Base-by-base conservation (phyloP, 2,329 filamentous ascomycete genomes). In the Hypoxylon sp. region DNA sequence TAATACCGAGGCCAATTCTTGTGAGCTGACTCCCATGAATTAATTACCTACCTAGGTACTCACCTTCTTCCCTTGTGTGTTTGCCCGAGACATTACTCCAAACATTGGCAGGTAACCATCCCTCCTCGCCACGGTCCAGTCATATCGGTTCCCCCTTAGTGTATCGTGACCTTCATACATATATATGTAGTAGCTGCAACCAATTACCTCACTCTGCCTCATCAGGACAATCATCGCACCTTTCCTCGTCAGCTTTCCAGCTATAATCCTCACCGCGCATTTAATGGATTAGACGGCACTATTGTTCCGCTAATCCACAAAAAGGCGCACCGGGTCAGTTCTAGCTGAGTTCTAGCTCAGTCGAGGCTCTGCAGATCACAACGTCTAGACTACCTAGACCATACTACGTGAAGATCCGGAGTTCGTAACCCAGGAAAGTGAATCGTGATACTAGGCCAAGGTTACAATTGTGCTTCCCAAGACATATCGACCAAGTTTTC, bases 351-450 rank as follows among this genome's bases (percentile, higher is more conserved):
- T 68, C 72, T 67, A 64, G 69, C 51, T 71, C 53, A 63, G 57
- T 74, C 70, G 67, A 71, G 71, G 65, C 71, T 71, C 63, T 58
- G 70, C 57, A 50, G 70, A 71, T 73, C 72, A 59, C 70, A 13
- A 50, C 68, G 33, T 68, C 68, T 65, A 63, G 52, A 67, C 64
- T 67, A 54, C n/a, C 6, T 53, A 24, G 47, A 59, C 57, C 26
- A 47, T 24, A 47, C 35, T 31, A 39, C 29, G 50, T 19, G 39
- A 44, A 44, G 57, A 60, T 63, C 44, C 61, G 37, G 51, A 51
- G 39, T 22, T 68, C 24, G 24, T 8, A 26, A 37, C 44, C 52
- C n/a, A 56, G n/a, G 26, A 55, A 19, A 9, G 22, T 8, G 19
- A 53, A 62, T 35, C 35, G 29, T 55, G 37, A 58, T 31, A 51